Conservation (phyloP, 192 early-diverging fungal genomes). For the Backusella australiensis region DNA sequence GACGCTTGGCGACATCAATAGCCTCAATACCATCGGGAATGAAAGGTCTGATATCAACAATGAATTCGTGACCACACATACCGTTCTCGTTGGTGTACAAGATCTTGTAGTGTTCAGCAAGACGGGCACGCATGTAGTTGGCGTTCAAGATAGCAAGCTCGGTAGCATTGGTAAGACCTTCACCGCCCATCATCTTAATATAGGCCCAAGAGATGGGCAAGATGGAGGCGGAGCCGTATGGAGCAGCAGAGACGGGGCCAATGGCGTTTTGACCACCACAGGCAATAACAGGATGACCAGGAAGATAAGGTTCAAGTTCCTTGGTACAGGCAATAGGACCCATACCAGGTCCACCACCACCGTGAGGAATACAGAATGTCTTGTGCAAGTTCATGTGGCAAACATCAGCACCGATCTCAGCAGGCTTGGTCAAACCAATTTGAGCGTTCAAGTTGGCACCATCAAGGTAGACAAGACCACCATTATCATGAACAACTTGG, state of each 20-base stretch:
- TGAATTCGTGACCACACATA: constrained; percentile 99
- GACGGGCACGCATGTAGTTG: constrained; percentile 96
- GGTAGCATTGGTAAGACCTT: constrained; percentile 86
- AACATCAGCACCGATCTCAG: constrained; percentile 97
- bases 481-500: constrained; percentile 87
- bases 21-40: constrained; percentile 79
- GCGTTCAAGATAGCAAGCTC: constrained; percentile 93
- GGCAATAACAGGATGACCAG: constrained; percentile 83
- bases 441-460: constrained; percentile 92
- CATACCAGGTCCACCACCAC: constrained; percentile 98
- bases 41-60: constrained; percentile 95
- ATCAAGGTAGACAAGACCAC: constrained; percentile 99
- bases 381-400: constrained; percentile 99
- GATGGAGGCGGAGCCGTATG: constrained; percentile 94
- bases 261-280: constrained; percentile 76
- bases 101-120: constrained; percentile 89
- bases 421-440: constrained; percentile 81
- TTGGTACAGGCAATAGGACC: constrained; percentile 91
- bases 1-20: constrained; percentile 98
- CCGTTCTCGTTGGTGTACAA: constrained; percentile 92
- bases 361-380: constrained; percentile 98
- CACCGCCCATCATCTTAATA: constrained; percentile 96
- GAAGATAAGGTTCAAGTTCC: constrained; percentile 90
- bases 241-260: constrained; percentile 94
- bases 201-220: constrained; percentile 99